phyloP scores from a whole-genome alignment of 78 protist species.

The Ministeria vibrans region DNA sequence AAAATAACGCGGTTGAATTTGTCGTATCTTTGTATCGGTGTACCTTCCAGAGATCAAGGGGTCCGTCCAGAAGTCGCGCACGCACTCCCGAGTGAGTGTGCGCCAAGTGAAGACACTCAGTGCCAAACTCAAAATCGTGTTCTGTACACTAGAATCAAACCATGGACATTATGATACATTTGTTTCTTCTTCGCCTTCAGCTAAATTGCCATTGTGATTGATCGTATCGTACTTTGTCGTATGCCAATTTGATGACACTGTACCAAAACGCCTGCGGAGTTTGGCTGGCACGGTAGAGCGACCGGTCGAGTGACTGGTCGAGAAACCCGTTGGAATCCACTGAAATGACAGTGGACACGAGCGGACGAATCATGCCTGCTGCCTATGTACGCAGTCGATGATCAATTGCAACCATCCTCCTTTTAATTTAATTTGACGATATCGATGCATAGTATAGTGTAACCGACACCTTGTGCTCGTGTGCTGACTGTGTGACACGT shows the following conservation, averaged over 20 bases:
- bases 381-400: slow-evolving; percentile 2
- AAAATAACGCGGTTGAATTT: too few species aligned
- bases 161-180: background rate
- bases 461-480: too few species aligned
- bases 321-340: background rate
- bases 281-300: slow-evolving; percentile 13
- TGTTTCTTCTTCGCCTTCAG: background rate
- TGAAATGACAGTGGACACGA: background rate
- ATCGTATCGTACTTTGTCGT: background rate
- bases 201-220: background rate
- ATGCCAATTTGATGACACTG: background rate
- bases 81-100: background rate
- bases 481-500: too few species aligned
- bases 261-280: background rate
- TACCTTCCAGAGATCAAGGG: background rate
- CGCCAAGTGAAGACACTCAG: background rate
- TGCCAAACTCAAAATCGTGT: background rate
- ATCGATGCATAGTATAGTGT: too few species aligned
- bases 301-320: background rate
- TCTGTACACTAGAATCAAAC: background rate
- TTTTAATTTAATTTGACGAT: too few species aligned
- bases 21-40: too few species aligned
- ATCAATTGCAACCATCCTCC: too few species aligned
- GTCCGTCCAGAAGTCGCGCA: background rate
- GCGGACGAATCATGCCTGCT: background rate